Evolutionary conservation across 2,329 filamentous ascomycete species (phyloP).

Genomic region (Curvularia hawaiiensis): DNA sequence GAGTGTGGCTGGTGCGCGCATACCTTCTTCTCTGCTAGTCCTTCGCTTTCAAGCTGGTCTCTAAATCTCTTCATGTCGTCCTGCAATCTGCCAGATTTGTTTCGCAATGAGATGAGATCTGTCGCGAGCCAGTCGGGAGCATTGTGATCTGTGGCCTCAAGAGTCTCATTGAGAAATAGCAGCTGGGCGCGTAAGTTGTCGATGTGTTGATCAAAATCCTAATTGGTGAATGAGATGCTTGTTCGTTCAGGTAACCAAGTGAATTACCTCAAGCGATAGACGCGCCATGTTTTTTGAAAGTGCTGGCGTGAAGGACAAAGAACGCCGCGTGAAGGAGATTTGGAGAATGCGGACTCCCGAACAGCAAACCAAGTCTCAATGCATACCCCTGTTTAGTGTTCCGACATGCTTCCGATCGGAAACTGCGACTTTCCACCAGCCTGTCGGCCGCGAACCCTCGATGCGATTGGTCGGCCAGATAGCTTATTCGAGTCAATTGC

Average conservation of each 20-base stretch:
- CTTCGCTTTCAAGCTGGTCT: constrained; percentile 36
- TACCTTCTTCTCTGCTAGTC: constrained; percentile 34
- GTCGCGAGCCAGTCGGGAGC: constrained; percentile 44
- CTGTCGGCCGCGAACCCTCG: not conserved
- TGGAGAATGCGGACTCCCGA: constrained; percentile 17
- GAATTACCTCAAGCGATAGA: constrained; percentile 37
- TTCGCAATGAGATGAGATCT: constrained; percentile 40
- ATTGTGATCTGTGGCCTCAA: constrained; percentile 44
- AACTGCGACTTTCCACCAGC: constrained; percentile 1
- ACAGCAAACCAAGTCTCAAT: constrained; percentile 6
- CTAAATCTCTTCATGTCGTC: constrained; percentile 44
- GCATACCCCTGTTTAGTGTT: constrained; percentile 3
- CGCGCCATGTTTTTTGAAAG: constrained; percentile 27
- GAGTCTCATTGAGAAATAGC: constrained; percentile 36
- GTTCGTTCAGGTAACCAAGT: constrained; percentile 5
- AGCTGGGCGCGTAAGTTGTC: constrained; percentile 37
- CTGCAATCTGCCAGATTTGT: constrained; percentile 40
- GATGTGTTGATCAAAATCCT: constrained; percentile 44
- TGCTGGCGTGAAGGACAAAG: constrained; percentile 3
- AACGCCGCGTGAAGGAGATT: constrained; percentile 6
- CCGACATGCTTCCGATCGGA: constrained; percentile 14
- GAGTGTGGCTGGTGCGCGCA: not conserved
- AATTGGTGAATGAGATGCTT: constrained; percentile 20
- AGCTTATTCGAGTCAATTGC: not conserved
- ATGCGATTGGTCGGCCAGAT: not conserved